A percentile compares a stretch with the other conserved stretches of the same genome.
phyloP scores from a whole-genome alignment of 371 early-diverging fungal genomes.

The Entomophthora muscae region DNA sequence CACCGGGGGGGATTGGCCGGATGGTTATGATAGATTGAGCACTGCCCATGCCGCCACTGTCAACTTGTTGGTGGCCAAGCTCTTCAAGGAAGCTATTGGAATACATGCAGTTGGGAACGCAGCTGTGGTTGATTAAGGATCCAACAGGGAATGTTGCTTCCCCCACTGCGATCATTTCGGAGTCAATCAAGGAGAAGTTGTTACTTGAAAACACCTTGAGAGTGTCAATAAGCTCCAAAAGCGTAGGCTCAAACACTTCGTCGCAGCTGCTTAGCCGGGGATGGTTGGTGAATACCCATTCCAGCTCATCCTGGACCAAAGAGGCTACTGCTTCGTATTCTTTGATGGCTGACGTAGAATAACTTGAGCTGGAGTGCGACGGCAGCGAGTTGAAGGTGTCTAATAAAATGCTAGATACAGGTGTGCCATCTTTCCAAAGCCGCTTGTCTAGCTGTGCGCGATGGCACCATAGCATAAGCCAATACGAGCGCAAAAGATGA shows the following conservation, averaged over 20 bases:
- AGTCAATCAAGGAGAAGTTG: constrained; percentile 48
- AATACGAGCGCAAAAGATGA: neutral
- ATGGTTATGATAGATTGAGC: neutral
- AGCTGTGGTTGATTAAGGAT: constrained; percentile 73
- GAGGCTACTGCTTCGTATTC: neutral
- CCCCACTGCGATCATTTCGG: constrained; percentile 42
- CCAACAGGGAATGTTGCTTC: constrained; percentile 63
- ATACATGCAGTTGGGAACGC: constrained; percentile 51
- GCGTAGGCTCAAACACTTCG: neutral
- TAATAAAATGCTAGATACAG: neutral
- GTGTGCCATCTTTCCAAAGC: neutral
- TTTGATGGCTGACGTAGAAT: neutral
- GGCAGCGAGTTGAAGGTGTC: neutral
- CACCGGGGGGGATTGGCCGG: neutral
- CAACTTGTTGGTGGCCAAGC: neutral
- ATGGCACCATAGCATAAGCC: neutral
- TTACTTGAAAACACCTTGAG: constrained; percentile 54
- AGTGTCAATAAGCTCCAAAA: constrained; percentile 20
- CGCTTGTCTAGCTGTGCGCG: neutral
- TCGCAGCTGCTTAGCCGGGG: neutral
- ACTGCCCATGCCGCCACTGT: neutral
- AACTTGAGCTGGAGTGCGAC: neutral
- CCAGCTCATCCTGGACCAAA: neutral
- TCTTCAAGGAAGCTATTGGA: neutral
- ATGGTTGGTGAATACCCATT: neutral